phyloP scores from a whole-genome alignment of 2,329 filamentous ascomycete genomes.

The Aspergillus tamarii region DNA sequence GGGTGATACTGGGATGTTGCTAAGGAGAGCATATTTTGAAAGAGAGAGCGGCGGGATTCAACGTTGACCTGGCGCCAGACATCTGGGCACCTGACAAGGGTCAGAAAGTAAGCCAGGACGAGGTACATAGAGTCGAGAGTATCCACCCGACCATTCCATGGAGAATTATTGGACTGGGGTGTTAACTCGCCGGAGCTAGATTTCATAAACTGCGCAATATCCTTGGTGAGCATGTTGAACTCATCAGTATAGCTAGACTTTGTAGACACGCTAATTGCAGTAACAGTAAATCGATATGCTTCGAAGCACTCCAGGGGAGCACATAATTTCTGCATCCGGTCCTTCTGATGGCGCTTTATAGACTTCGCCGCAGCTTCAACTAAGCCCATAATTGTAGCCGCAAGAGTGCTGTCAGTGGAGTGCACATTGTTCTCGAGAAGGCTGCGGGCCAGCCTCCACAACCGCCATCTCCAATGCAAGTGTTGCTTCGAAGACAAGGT shows the following conservation, averaged over 20 bases:
- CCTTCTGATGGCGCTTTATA: conserved; percentile 34
- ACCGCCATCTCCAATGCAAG: conserved; percentile 44
- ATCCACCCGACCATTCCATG: conserved; percentile 44
- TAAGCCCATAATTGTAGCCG: conserved; percentile 26
- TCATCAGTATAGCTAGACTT: conserved; percentile 26
- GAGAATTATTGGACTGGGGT: conserved; percentile 27
- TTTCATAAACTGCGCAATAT: conserved; percentile 29
- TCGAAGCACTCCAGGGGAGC: conserved; percentile 42
- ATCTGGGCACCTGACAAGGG: conserved; percentile 35
- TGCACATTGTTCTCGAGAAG: conserved; percentile 35
- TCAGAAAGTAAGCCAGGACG: conserved; percentile 38
- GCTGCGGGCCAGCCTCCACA: conserved; percentile 43
- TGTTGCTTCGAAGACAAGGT: conserved; percentile 36
- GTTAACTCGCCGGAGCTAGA: conserved; percentile 29
- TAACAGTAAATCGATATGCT: conserved; percentile 38
- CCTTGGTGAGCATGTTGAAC: conserved; percentile 29
- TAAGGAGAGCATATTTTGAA: conserved; percentile 37
- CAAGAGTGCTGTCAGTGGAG: conserved; percentile 24
- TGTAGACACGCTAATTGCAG: conserved; percentile 27
- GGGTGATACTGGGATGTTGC: conserved; percentile 34
- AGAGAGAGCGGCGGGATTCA: conserved; percentile 35
- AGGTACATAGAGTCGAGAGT: conserved; percentile 35
- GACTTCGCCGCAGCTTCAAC: conserved; percentile 32
- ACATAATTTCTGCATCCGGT: conserved; percentile 26
- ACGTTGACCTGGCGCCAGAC: conserved; percentile 33